These are phyloP conservation scores for Russula sp. DNA, from an alignment of 768 basidiomycete genomes.

Conservation along the genomic window DNA sequence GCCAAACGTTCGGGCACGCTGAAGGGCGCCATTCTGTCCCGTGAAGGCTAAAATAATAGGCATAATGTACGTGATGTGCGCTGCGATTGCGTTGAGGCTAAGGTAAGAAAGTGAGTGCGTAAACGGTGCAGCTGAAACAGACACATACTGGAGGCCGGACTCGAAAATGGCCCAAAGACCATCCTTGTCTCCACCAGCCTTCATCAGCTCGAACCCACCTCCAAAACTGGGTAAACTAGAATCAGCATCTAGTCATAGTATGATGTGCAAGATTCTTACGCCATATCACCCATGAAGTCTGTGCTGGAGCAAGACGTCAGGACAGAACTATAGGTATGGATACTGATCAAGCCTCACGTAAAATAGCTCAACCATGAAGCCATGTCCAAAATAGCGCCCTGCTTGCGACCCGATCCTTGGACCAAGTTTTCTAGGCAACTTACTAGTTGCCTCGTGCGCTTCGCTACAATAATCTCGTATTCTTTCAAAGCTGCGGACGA, in stretches of 20 bases:
- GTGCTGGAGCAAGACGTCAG: conserved; percentile 26
- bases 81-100: neutral
- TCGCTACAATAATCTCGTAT: conserved; percentile 34
- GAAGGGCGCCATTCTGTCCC: neutral
- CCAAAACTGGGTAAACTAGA: conserved; percentile 22
- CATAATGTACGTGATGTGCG: neutral
- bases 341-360: conserved; percentile 28
- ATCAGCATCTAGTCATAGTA: neutral
- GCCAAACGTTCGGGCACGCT: neutral
- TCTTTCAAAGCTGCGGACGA: conserved; percentile 36
- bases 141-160: neutral
- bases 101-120: neutral
- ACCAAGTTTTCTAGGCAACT: conserved; percentile 18
- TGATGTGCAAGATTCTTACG: conserved; percentile 27
- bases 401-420: neutral
- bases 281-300: conserved; percentile 44
- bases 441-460: conserved; percentile 29
- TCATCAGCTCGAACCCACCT: conserved; percentile 25
- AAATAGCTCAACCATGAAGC: conserved; percentile 32
- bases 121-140: too few species aligned
- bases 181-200: conserved; percentile 17
- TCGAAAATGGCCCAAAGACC: neutral
- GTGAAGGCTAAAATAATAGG: neutral
- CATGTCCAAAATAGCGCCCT: conserved; percentile 27
- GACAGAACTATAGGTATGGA: neutral